These are phyloP conservation scores for Malus sieversii DNA, from an alignment of 306 rosid species.

Conservation along the genomic window DNA sequence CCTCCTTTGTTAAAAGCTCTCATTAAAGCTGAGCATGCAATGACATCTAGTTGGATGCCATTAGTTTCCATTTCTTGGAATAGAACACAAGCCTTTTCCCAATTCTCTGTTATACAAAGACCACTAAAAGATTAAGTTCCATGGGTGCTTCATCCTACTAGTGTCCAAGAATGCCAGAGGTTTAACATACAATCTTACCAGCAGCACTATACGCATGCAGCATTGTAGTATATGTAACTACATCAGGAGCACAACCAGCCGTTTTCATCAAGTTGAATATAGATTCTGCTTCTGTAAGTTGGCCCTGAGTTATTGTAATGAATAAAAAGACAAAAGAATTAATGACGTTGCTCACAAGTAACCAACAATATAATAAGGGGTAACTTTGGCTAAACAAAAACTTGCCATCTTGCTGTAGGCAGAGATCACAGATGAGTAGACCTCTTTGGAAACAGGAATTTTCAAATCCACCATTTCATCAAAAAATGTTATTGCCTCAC, in stretches of 20 bases:
- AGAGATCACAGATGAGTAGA: slow-evolving; percentile 66
- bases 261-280: slow-evolving; percentile 59
- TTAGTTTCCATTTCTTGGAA: slow-evolving; percentile 71
- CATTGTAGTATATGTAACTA: slow-evolving; percentile 76
- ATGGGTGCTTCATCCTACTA: not conserved
- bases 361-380: slow-evolving; percentile 8
- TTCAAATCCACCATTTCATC: slow-evolving; percentile 60
- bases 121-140: slow-evolving; percentile 12
- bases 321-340: not conserved
- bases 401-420: slow-evolving; percentile 82
- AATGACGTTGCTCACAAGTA: slow-evolving; percentile 3
- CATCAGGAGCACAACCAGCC: slow-evolving; percentile 63
- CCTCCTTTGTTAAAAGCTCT: slow-evolving; percentile 84
- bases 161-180: slow-evolving; percentile 14
- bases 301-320: slow-evolving; percentile 47
- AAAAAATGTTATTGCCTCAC: slow-evolving; percentile 53
- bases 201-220: slow-evolving; percentile 62
- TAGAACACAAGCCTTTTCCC: slow-evolving; percentile 68
- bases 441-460: slow-evolving; percentile 67
- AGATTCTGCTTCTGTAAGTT: slow-evolving; percentile 62
- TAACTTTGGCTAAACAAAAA: slow-evolving; percentile 9
- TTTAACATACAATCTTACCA: slow-evolving; percentile 36
- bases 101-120: slow-evolving; percentile 47
- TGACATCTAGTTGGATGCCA: slow-evolving; percentile 54
- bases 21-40: slow-evolving; percentile 82